phyloP scores from a whole-genome alignment of 805 yeast genomes.

The Millerozyma acaciae region DNA sequence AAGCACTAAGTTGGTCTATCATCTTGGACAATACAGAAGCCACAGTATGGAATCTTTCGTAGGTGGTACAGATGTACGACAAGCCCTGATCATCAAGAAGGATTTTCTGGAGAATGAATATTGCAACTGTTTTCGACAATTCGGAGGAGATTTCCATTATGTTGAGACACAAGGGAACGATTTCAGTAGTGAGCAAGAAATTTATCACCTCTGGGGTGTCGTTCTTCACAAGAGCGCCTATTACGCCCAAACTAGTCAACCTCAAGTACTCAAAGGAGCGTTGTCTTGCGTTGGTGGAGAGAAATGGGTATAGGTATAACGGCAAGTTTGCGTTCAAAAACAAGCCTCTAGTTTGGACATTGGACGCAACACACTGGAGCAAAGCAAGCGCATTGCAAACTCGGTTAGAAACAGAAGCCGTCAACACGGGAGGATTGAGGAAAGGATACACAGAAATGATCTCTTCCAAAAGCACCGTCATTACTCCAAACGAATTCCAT shows the following conservation, averaged over 20 bases:
- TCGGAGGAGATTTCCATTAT: constrained; percentile 96
- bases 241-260: constrained; percentile 90
- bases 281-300: constrained; percentile 86
- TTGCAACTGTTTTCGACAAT: constrained; percentile 92
- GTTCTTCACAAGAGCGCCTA: constrained; percentile 94
- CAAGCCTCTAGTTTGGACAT: constrained; percentile 79
- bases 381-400: constrained; percentile 95
- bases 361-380: constrained; percentile 95
- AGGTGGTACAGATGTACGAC: constrained; percentile 89
- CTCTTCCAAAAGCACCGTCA: constrained; percentile 87
- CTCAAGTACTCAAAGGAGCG: constrained; percentile 92
- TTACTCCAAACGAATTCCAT: constrained; percentile 96
- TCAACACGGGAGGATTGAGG: constrained; percentile 79
- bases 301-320: constrained; percentile 85
- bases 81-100: constrained; percentile 88
- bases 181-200: constrained; percentile 89
- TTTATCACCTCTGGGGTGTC: constrained; percentile 94
- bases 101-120: constrained; percentile 91
- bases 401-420: constrained; percentile 83
- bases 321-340: constrained; percentile 91
- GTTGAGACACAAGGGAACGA: constrained; percentile 88
- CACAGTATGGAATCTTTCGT: constrained; percentile 91
- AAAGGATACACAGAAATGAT: constrained; percentile 87
- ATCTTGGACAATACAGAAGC: constrained; percentile 80
- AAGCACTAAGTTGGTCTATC: constrained; percentile 69